Evolutionary conservation across 1,139 yeast species (phyloP).

Genomic region (Wickerhamiella pararugosa): DNA sequence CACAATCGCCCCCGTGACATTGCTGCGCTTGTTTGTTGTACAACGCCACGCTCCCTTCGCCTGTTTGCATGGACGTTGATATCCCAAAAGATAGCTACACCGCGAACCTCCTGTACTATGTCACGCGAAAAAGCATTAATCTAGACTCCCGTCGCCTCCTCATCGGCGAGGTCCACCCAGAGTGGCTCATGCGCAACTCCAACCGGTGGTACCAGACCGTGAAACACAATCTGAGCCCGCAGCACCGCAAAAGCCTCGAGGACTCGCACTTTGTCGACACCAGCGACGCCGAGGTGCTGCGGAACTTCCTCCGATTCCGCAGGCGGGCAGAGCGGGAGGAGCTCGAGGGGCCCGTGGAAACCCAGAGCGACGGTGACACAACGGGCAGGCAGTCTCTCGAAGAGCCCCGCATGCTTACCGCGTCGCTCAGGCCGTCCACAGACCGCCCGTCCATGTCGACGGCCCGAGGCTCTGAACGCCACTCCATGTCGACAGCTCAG

Average conservation of each 20-base stretch:
- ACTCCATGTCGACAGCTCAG: background rate
- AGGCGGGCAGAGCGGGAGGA: background rate
- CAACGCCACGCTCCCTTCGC: background rate
- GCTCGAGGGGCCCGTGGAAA: background rate
- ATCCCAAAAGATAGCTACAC: constrained; percentile 35
- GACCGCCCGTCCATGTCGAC: background rate
- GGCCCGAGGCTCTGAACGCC: background rate
- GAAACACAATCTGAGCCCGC: background rate
- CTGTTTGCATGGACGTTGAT: background rate
- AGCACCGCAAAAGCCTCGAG: constrained; percentile 1
- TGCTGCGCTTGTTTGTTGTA: background rate
- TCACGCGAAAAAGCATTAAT: constrained; percentile 37
- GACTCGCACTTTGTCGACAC: constrained; percentile 10
- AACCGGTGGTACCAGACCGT: constrained; percentile 2
- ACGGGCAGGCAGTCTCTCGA: too few species aligned
- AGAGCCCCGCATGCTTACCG: too few species aligned
- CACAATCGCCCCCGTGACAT: too few species aligned
- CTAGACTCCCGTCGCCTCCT: constrained; percentile 36
- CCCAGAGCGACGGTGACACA: background rate
- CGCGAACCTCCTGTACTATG: constrained; percentile 45
- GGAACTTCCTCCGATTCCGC: background rate
- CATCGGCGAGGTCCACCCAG: constrained; percentile 50
- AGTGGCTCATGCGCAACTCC: constrained; percentile 32
- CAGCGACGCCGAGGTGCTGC: constrained; percentile 4
- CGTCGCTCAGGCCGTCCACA: too few species aligned